Conservation (phyloP, 148 eudicot genomes). For the Amaranthus cruentus region DNA sequence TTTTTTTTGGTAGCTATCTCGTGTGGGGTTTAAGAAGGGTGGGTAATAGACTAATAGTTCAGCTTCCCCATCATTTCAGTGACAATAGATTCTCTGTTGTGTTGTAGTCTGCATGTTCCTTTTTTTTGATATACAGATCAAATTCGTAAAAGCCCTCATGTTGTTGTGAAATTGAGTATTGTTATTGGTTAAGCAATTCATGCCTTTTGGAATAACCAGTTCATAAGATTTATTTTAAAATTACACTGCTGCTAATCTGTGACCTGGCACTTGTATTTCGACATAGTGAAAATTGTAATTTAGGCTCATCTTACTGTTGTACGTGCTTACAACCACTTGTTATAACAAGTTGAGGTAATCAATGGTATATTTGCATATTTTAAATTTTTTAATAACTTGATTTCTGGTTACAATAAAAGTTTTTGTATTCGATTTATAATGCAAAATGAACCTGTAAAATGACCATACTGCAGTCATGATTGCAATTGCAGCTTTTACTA, state of each 20-base stretch:
- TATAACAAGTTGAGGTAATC: too few species aligned
- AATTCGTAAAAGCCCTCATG: neutral
- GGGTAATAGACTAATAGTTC: neutral
- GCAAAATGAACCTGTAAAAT: neutral
- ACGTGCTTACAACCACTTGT: too few species aligned
- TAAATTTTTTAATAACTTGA: neutral
- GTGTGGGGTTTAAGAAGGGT: neutral
- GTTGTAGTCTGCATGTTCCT: neutral
- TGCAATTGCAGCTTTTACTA: neutral
- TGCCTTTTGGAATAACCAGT: neutral
- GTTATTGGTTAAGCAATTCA: neutral
- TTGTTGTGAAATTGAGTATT: neutral
- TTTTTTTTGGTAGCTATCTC: too few species aligned
- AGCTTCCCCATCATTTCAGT: neutral
- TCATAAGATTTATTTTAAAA: neutral
- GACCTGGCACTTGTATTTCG: neutral
- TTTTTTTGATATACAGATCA: neutral
- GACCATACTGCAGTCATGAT: neutral
- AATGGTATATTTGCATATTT: neutral
- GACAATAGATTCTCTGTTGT: neutral
- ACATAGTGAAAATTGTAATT: neutral
- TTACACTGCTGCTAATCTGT: neutral
- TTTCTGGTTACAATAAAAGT: neutral
- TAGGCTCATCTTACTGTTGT: neutral
- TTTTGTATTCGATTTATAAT: neutral